Conservation (phyloP, 1,284 basidiomycete species). For the Cutaneotrichosporon cyanovorans region DNA sequence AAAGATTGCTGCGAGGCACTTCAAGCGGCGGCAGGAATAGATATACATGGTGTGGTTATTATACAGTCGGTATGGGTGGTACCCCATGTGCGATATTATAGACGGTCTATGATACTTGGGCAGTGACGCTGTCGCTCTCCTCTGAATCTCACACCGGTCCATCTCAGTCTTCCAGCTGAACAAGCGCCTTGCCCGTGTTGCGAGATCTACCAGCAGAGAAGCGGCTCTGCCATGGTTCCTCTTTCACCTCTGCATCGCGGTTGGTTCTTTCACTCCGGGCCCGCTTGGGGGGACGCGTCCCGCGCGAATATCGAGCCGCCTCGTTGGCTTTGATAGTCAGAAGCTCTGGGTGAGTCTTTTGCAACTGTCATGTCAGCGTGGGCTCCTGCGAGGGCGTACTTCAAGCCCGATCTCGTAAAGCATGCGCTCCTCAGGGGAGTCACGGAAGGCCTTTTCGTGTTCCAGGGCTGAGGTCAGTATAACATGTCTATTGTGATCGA, state of each 20-base stretch:
- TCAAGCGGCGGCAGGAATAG: conserved; percentile 24
- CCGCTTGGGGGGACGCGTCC: background rate
- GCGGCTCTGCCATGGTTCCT: conserved; percentile 4
- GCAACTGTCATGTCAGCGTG: background rate
- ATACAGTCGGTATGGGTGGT: conserved; percentile 6
- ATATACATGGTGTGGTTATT: background rate
- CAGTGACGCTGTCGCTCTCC: too few species aligned
- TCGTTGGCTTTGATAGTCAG: conserved; percentile 32
- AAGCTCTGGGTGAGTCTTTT: conserved; percentile 21
- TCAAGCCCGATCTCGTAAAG: conserved; percentile 37
- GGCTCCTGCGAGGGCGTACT: conserved; percentile 11
- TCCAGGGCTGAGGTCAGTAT: conserved; percentile 6
- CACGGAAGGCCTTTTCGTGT: conserved; percentile 32
- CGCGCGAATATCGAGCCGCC: conserved; percentile 18
- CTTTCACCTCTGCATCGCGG: background rate
- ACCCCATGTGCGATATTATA: too few species aligned
- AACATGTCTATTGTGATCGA: background rate
- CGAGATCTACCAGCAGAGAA: conserved; percentile 1
- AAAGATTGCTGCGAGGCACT: conserved; percentile 32
- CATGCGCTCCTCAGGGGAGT: conserved; percentile 32
- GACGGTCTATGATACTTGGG: too few species aligned
- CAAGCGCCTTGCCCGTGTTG: conserved; percentile 6
- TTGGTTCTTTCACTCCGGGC: background rate
- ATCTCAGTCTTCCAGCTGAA: background rate
- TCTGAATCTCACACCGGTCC: too few species aligned